Base-by-base conservation (phyloP, 331 rosid species). In the Malus hybrid region DNA sequence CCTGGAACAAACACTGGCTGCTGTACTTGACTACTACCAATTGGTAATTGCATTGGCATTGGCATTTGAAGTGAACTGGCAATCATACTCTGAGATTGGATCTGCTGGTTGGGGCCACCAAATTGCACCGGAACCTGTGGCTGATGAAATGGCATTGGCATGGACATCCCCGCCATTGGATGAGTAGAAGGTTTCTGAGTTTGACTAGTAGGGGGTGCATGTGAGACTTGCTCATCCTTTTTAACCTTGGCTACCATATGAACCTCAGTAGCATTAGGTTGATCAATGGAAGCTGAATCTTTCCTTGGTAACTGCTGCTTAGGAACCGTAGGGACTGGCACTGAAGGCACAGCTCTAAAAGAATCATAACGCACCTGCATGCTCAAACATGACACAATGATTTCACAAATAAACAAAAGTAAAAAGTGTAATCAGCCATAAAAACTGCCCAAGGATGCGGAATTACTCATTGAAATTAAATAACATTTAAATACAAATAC, bases 1-100 rank as follows among this genome's bases (percentile, higher is more conserved):
- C 96, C 80, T 33, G 88, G 79, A 69, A 93, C 84, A 72, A 82
- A 93, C 85, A 93, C 80, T 1, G 84, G 86, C 33, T 74, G 96
- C 84, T 87, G 98, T 74, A 87, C 86, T 87, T 82, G 96, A 77
- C 84, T 82, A 80, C 84, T 90, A 78, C 91, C 97, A 32, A 93
- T 85, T 6, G 83, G 86, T 76, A 91, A 70, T 42, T 81, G 86
- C 80, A 90, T 71, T 4, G 86, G 86, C 76, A 89, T 18, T 36
- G 84, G 96, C 85, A 93, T 82, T 68, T 82, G 97, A 65, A 82
- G 88, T 69, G 98, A 74, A 67, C 83, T 56, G 3, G 97, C 78
- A 19, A 89, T 15, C 86, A 90, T 81, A 63, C 88, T 89, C 86
- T 94, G 97, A 33, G 97, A 84, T 63, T 87, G 92, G 55, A 94